Percentiles rank a stretch among this genome's conserved stretches.
Evolutionary conservation across 106 monocot genomes (phyloP).

Genomic region (Triglochin maritima): DNA sequence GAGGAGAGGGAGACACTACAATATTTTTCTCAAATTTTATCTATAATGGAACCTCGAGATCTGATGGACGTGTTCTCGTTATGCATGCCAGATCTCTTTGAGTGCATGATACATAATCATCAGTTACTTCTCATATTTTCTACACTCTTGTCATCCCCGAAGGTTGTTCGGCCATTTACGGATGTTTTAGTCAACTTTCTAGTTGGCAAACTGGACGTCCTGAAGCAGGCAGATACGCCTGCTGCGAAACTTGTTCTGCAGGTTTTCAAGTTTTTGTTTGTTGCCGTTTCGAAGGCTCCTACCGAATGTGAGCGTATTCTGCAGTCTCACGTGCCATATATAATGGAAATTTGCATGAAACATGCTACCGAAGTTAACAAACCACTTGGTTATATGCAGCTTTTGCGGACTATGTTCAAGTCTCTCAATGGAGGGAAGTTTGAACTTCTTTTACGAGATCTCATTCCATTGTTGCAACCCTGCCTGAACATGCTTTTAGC

Average conservation of each 20-base stretch:
- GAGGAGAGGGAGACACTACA: conserved; percentile 95
- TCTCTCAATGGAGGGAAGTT: conserved; percentile 86
- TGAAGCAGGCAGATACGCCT: conserved; percentile 91
- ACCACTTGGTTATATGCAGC: conserved; percentile 94
- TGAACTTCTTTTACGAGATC: conserved; percentile 83
- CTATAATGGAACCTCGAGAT: conserved; percentile 97
- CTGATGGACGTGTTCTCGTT: conserved; percentile 95
- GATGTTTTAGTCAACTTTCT: conserved; percentile 95
- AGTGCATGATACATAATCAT: conserved; percentile 77
- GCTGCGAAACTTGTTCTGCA: conserved; percentile 92
- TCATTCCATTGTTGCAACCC: conserved; percentile 83
- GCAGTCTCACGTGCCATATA: conserved; percentile 86
- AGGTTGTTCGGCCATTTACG: conserved; percentile 81
- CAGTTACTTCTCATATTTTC: conserved; percentile 92
- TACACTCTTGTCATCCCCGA: conserved; percentile 63
- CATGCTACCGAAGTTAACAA: conserved; percentile 92
- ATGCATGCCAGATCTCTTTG: conserved; percentile 93
- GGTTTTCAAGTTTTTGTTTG: conserved; percentile 78
- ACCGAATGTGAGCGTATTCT: conserved; percentile 81
- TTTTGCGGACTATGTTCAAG: conserved; percentile 81
- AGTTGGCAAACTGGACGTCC: conserved; percentile 76
- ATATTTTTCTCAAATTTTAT: conserved; percentile 79
- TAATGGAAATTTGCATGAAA: conserved; percentile 97
- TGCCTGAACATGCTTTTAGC: conserved; percentile 92
- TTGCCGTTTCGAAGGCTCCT: conserved; percentile 83